phyloP scores from a whole-genome alignment of 23 red algal genomes.

The Gracilaria domingensis region DNA sequence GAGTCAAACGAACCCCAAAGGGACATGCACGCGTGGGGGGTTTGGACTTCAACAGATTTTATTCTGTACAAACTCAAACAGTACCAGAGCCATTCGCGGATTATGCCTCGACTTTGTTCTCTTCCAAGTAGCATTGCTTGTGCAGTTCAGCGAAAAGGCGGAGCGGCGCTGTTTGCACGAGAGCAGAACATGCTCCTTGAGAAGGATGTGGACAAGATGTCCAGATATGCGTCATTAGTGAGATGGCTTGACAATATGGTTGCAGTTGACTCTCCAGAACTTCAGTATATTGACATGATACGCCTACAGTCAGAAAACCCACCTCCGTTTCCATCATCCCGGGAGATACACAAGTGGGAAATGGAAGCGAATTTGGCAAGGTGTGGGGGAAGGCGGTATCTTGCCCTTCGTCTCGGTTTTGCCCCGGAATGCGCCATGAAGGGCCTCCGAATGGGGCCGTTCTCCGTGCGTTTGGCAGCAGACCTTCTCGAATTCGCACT shows the following conservation, averaged over 20 bases:
- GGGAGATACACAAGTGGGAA: background rate
- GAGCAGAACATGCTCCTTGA: slow-evolving; percentile 9
- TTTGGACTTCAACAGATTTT: slow-evolving; percentile 13
- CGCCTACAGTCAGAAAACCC: background rate
- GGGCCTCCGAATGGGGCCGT: slow-evolving; percentile 31
- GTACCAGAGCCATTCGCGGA: slow-evolving; percentile 30
- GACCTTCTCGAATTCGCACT: slow-evolving; percentile 31
- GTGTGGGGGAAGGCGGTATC: slow-evolving; percentile 31
- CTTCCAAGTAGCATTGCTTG: slow-evolving; percentile 15
- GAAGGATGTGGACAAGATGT: slow-evolving; percentile 8
- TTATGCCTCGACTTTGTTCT: slow-evolving; percentile 31
- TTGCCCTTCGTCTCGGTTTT: slow-evolving; percentile 38
- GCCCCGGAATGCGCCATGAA: slow-evolving; percentile 9
- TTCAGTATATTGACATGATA: background rate
- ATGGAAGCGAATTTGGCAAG: slow-evolving; percentile 11
- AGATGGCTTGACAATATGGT: slow-evolving; percentile 24
- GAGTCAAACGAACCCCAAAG: background rate
- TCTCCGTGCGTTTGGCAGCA: slow-evolving; percentile 36
- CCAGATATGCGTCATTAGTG: background rate
- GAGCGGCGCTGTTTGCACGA: slow-evolving; percentile 23
- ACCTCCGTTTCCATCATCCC: slow-evolving; percentile 13
- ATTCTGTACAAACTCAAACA: background rate
- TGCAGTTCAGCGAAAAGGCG: slow-evolving; percentile 7
- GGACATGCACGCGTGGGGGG: background rate
- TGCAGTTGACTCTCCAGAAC: background rate